Evolutionary conservation across 2,329 filamentous ascomycete species (phyloP), one percentile per base, ranked within the genome.

Genomic region (Colletotrichum sp.): DNA sequence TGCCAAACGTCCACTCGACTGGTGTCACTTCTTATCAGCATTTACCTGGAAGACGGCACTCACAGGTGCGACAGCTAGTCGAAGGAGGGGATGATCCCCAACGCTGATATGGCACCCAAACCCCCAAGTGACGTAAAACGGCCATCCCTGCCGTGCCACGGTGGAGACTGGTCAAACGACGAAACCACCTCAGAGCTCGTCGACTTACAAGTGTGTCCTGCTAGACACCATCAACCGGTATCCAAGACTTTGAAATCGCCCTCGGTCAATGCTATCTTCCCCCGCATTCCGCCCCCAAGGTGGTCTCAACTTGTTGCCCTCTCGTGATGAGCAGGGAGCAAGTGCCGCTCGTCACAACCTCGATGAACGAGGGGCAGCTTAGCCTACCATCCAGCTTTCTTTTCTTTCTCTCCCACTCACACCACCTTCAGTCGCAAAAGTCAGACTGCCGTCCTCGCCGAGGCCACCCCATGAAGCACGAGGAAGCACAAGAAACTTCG

Each of bases 121-220:
- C n/a, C 18, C 38, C 21, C 7, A 56, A 68, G 24, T 75, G 73
- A 73, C 64, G 73, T 58, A 75, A 65, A 73, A 48, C 58, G 48
- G 24, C 28, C 21, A 75, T 73, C 73, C 73, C 73, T 75, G 70
- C 70, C 48, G 48, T 71, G 48, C 61, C 68, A n/a, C 36, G n/a
- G 28, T 71, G 43, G 38, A 64, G 18, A 48, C 16, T 65, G 28
- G 61, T 21, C 36, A n/a, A 55, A 71, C 73, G 26, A 65, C 64
- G 36, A 70, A 55, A 38, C 66, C 8, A 62, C 34, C 34, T 48
- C 36, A n/a, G 48, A 65, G 66, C 70, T 56, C 30, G 36, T 43
- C 72, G 48, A 24, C 26, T 18, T 36, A n/a, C 43, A 34, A 36
- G 24, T 34, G 32, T 38, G 13, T 21, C 56, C 36, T 8, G 26